These are phyloP conservation scores for Saccharomyces uvarum DNA, from an alignment of 1,139 yeast genomes.

Conservation along the genomic window DNA sequence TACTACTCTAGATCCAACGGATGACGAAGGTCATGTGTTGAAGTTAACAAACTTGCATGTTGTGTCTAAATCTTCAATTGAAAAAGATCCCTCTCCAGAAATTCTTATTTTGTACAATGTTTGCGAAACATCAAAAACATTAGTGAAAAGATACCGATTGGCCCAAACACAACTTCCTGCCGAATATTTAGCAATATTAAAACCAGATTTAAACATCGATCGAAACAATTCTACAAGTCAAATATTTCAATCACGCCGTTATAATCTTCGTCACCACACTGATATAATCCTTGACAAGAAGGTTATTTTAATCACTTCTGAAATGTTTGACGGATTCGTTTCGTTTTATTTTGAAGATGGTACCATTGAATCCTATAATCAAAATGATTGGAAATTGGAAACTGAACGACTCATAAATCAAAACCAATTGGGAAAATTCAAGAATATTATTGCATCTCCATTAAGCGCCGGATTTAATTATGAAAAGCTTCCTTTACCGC, in stretches of 20 bases:
- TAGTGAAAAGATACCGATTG: constrained; percentile 23
- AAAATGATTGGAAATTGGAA: constrained; percentile 29
- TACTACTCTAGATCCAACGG: constrained; percentile 19
- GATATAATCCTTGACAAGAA: constrained; percentile 18
- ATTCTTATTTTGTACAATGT: constrained; percentile 24
- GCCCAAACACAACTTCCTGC: constrained; percentile 13
- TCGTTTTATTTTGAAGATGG: constrained; percentile 28
- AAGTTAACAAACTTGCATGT: constrained; percentile 22
- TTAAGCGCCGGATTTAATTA: constrained; percentile 27
- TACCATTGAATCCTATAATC: constrained; percentile 21
- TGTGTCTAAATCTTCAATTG: constrained; percentile 26
- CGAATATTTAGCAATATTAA: constrained; percentile 18
- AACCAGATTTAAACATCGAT: constrained; percentile 11
- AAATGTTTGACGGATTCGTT: constrained; percentile 24
- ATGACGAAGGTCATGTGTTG: constrained; percentile 21
- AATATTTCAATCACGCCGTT: constrained; percentile 17
- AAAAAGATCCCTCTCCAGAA: constrained; percentile 27
- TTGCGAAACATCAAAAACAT: constrained; percentile 20
- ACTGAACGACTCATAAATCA: constrained; percentile 20
- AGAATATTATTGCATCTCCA: constrained; percentile 26
- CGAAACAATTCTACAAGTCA: neutral
- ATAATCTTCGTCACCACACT: constrained; percentile 13
- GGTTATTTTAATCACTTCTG: constrained; percentile 23
- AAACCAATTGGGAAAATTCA: constrained; percentile 20
- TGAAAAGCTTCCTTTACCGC: constrained; percentile 19